These are phyloP conservation scores for Rhynchosporium graminicola DNA, from an alignment of 2,329 filamentous ascomycete genomes.

Conservation along the genomic window DNA sequence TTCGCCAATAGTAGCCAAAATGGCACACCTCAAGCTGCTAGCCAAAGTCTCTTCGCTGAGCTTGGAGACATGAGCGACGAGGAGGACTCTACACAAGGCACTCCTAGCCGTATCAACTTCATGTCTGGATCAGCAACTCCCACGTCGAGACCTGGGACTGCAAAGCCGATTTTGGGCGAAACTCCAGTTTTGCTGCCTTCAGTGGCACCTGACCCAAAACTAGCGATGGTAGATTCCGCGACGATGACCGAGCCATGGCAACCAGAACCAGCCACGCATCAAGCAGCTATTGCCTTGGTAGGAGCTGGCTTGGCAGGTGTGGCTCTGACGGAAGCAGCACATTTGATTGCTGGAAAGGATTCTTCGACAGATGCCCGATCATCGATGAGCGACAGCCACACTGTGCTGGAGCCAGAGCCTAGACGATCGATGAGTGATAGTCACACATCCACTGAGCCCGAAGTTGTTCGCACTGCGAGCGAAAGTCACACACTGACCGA, in stretches of 20 bases:
- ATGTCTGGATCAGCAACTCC: slow-evolving; percentile 49
- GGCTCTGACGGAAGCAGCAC: slow-evolving; percentile 12
- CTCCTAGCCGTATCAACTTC: slow-evolving; percentile 53
- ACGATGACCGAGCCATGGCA: slow-evolving; percentile 62
- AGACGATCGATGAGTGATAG: slow-evolving; percentile 23
- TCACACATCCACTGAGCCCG: slow-evolving; percentile 24
- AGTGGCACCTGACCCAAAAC: slow-evolving; percentile 52
- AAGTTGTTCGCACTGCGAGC: slow-evolving; percentile 21
- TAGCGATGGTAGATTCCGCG: slow-evolving; percentile 58
- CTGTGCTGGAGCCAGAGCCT: not conserved
- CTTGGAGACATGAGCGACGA: slow-evolving; percentile 81
- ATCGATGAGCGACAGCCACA: too few species aligned
- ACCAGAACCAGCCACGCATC: slow-evolving; percentile 36
- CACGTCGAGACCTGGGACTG: slow-evolving; percentile 33
- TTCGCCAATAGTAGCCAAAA: slow-evolving; percentile 51
- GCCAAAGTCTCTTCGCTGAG: slow-evolving; percentile 88
- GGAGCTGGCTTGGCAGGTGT: slow-evolving; percentile 29
- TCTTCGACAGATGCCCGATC: not conserved
- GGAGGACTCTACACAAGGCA: slow-evolving; percentile 58
- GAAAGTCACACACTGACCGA: slow-evolving; percentile 28
- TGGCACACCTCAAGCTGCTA: slow-evolving; percentile 52
- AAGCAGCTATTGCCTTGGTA: slow-evolving; percentile 29
- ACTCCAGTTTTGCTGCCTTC: slow-evolving; percentile 47
- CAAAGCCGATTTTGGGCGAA: slow-evolving; percentile 35
- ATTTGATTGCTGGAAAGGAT: not conserved